Percentiles rank a stretch among this genome's conserved stretches.
Conservation (phyloP, 2,329 filamentous ascomycete genomes). For the Aspergillus fructus region DNA sequence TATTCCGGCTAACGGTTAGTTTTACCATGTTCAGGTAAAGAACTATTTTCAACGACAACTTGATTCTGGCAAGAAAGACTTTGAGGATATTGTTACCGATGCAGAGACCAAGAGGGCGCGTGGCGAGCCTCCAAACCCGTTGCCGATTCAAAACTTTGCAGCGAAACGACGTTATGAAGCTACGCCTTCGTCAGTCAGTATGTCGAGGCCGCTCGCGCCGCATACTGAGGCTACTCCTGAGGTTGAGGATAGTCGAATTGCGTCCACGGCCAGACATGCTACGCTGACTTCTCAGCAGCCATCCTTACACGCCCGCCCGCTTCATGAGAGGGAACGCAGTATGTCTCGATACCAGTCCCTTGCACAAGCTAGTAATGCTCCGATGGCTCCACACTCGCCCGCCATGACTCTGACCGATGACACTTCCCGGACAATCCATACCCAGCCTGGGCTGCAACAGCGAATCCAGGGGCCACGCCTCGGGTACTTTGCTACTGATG, state of each 20-base stretch:
- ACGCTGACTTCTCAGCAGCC: conserved; percentile 32
- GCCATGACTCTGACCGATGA: conserved; percentile 34
- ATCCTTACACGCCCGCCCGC: conserved; percentile 31
- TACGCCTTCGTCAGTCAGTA: conserved; percentile 40
- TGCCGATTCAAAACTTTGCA: conserved; percentile 45
- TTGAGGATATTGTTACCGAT: conserved; percentile 43
- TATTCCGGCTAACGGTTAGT: background rate
- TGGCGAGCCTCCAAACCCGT: conserved; percentile 44
- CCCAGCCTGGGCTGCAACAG: conserved; percentile 30
- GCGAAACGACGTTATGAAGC: conserved; percentile 51
- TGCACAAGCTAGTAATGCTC: conserved; percentile 38
- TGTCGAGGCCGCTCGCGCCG: conserved; percentile 43
- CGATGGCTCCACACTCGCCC: conserved; percentile 22
- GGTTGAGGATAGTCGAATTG: conserved; percentile 30
- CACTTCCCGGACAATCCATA: conserved; percentile 30
- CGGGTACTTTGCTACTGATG: conserved; percentile 47
- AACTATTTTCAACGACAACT: conserved; percentile 50
- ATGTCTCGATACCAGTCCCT: conserved; percentile 38
- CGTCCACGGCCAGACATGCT: conserved; percentile 30
- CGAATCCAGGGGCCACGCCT: conserved; percentile 42
- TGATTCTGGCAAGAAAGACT: conserved; percentile 44
- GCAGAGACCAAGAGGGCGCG: conserved; percentile 47
- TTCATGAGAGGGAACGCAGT: conserved; percentile 37
- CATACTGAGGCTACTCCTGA: conserved; percentile 40
- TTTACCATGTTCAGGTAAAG: conserved; percentile 40